Percentiles rank a stretch among this genome's conserved stretches.
Evolutionary conservation across 768 basidiomycete genomes (phyloP).

Genomic region (Panaeolus papilionaceus): DNA sequence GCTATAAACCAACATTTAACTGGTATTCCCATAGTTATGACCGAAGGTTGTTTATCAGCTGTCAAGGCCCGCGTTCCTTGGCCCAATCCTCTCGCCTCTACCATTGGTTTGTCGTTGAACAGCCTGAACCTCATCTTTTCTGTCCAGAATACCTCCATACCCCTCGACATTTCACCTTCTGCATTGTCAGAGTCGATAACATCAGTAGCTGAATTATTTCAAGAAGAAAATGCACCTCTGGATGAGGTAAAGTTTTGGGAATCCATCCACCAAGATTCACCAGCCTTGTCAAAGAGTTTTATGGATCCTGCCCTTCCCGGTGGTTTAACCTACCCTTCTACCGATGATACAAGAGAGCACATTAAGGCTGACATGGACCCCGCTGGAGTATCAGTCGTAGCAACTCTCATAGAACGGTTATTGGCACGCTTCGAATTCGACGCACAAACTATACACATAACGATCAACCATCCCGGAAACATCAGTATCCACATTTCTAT

Average conservation of each 20-base stretch:
- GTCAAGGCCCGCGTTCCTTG: slow-evolving; percentile 84
- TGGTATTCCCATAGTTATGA: slow-evolving; percentile 69
- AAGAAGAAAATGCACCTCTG: slow-evolving; percentile 74
- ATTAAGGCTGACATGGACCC: slow-evolving; percentile 60
- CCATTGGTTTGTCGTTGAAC: slow-evolving; percentile 71
- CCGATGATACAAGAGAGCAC: slow-evolving; percentile 44
- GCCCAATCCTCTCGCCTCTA: slow-evolving; percentile 82
- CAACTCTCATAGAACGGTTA: slow-evolving; percentile 78
- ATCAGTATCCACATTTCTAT: slow-evolving; percentile 67
- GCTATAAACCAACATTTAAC: slow-evolving; percentile 77
- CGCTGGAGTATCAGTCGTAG: slow-evolving; percentile 80
- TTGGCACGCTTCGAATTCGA: slow-evolving; percentile 83
- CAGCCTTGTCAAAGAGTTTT: slow-evolving; percentile 28
- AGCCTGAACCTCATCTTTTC: slow-evolving; percentile 71
- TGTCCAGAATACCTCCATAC: slow-evolving; percentile 28
- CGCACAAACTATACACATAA: slow-evolving; percentile 69
- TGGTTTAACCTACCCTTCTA: slow-evolving; percentile 62
- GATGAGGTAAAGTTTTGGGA: slow-evolving; percentile 77
- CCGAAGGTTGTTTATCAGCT: slow-evolving; percentile 74
- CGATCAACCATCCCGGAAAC: slow-evolving; percentile 68
- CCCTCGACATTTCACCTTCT: slow-evolving; percentile 35
- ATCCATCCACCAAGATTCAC: slow-evolving; percentile 62
- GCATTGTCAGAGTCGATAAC: slow-evolving; percentile 76
- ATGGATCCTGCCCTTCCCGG: slow-evolving; percentile 67
- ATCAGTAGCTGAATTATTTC: slow-evolving; percentile 86